Base-by-base conservation (phyloP, 495 filamentous ascomycete genomes). In the Aspergillus wentii region DNA sequence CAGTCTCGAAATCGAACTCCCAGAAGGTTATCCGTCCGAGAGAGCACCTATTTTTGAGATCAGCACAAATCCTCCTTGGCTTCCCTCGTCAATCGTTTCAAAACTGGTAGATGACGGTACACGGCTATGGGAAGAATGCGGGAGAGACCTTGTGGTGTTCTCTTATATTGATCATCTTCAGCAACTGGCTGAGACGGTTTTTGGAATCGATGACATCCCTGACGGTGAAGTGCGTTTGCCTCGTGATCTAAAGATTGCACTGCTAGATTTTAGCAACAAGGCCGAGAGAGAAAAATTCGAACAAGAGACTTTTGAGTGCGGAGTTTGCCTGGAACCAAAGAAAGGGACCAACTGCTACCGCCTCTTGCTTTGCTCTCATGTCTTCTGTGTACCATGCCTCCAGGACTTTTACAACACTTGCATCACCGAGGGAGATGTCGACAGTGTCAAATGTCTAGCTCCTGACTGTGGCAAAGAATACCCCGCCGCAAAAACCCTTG, bases 271-370 rank as follows among this genome's bases (percentile, higher is more conserved):
- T 51, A 83, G 95, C 52, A 79, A 76, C 34, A 77, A 80, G 33
- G 80, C 85, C 1, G 82, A 81, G 46, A 71, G 74, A 11, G 75
- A 79, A 16, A 78, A 76, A 10, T 98, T 96, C 45, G 82, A 90
- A 41, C 75, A 79, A 38, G 85, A 80, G 38, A 95, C 88, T 1
- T 96, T 89, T 48, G 81, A 92, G 29, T 98, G 92, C 49, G 86
- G 83, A 0, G 78, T 98, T 8, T 98, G 92, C 56, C 67, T 94
- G 25, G 89, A 96, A 56, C 88, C 89, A 0, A 96, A 96, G 56
- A 96, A 95, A 59, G 92, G 92, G 3, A 48, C 65, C 0, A 75
- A 69, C 17, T 97, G 92, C 59, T 83, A 96, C 61, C 74, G 74
- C 4, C 72, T 96, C 55, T 54, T 80, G 14, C 76, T 78, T 21